Evolutionary conservation across 176 grass and related monocot species (phyloP).

Genomic region (Otatea glauca): DNA sequence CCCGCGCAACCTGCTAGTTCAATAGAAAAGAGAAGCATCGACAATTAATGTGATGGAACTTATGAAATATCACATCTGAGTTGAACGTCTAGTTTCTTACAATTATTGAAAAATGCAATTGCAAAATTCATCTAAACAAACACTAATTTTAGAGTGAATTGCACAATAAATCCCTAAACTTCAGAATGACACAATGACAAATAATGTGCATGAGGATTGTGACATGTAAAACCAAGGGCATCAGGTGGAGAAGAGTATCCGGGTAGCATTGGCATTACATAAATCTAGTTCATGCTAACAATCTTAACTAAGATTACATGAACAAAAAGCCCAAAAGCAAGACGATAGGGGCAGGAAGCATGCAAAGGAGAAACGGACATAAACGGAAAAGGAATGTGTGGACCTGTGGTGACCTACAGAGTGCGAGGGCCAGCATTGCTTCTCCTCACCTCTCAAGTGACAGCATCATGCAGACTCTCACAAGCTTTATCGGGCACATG

Average conservation of each 20-base stretch:
- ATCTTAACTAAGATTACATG: conserved; percentile 6
- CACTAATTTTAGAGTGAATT: not conserved
- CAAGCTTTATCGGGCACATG: conserved; percentile 48
- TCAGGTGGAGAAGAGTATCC: not conserved
- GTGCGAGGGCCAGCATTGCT: conserved; percentile 27
- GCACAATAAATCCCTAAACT: not conserved
- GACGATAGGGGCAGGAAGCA: conserved; percentile 47
- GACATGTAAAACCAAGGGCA: conserved; percentile 7
- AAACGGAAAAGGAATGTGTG: conserved; percentile 54
- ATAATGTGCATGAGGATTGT: not conserved
- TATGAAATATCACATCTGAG: not conserved
- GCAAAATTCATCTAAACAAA: not conserved
- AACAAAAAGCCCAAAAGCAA: conserved; percentile 40
- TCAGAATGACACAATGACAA: not conserved
- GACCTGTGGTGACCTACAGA: conserved; percentile 44
- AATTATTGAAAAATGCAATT: not conserved
- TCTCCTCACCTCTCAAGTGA: conserved; percentile 41
- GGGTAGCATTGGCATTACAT: not conserved
- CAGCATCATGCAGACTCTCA: conserved; percentile 46
- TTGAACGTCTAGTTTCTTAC: not conserved
- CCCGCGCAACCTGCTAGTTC: too few relatives aligned
- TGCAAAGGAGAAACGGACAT: conserved; percentile 54
- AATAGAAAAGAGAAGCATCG: not conserved
- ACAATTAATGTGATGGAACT: not conserved
- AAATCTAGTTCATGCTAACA: conserved; percentile 22